These are phyloP conservation scores for Emergomyces pasteurianus DNA, from an alignment of 2,329 filamentous ascomycete species.

Conservation along the genomic window DNA sequence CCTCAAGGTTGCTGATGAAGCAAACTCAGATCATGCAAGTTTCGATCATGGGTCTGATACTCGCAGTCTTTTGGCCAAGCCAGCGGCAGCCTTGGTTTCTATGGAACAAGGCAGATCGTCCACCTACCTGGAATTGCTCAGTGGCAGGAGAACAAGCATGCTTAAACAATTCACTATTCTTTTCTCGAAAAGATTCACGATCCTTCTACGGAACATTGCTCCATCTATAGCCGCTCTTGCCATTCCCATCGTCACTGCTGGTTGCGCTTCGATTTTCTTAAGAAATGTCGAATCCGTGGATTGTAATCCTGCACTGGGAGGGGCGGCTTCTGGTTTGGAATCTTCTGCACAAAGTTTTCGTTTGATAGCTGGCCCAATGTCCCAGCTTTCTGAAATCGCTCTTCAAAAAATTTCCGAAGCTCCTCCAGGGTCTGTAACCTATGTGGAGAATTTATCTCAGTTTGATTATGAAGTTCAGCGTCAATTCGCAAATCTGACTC, in stretches of 20 bases:
- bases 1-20: constrained; percentile 70
- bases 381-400: not conserved
- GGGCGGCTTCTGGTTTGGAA: not conserved
- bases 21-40: constrained; percentile 28
- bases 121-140: constrained; percentile 41
- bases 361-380: constrained; percentile 6
- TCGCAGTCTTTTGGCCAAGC: not conserved
- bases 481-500: constrained; percentile 55
- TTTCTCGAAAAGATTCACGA: constrained; percentile 63
- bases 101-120: not conserved
- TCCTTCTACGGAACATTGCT: constrained; percentile 66
- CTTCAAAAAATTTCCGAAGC: not conserved
- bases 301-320: not conserved
- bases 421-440: not conserved
- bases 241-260: constrained; percentile 68
- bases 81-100: constrained; percentile 5
- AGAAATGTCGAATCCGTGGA: constrained; percentile 11
- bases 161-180: constrained; percentile 59
- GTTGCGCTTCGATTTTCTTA: constrained; percentile 57
- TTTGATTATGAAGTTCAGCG: constrained; percentile 55
- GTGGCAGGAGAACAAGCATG: constrained; percentile 59
- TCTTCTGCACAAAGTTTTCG: constrained; percentile 6
- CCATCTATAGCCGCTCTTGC: constrained; percentile 63
- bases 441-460: constrained; percentile 51
- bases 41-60: not conserved